These are phyloP conservation scores for Chlorella sp. DNA, from an alignment of 139 green algal species.

Conservation along the genomic window DNA sequence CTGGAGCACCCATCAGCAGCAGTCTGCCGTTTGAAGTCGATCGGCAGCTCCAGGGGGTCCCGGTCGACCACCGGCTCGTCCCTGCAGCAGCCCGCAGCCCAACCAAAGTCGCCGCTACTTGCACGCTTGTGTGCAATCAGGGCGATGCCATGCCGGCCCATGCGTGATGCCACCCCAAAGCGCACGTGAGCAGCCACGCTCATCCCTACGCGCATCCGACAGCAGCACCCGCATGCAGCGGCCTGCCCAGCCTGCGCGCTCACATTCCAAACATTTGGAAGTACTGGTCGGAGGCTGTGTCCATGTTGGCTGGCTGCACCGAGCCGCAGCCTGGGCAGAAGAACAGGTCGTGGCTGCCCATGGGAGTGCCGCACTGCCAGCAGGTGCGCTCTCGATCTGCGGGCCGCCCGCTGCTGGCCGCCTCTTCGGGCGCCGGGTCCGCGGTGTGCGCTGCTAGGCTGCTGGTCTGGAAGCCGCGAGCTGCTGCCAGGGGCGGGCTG, in stretches of 20 bases:
- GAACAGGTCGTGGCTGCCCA: neutral
- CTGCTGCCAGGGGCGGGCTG: neutral
- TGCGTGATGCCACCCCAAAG: too few species aligned
- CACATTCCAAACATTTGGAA: slow-evolving; percentile 50
- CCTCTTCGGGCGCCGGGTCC: neutral
- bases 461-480: neutral
- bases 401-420: neutral
- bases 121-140: too few species aligned
- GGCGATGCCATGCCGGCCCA: too few species aligned
- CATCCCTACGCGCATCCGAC: too few species aligned
- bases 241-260: slow-evolving; percentile 1
- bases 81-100: too few species aligned
- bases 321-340: slow-evolving; percentile 18
- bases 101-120: too few species aligned
- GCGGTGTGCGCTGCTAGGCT: neutral
- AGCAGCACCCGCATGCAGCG: too few species aligned
- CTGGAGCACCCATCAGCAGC: too few species aligned
- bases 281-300: slow-evolving; percentile 14
- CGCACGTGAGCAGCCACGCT: too few species aligned
- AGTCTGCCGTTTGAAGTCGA: too few species aligned
- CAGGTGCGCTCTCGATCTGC: slow-evolving; percentile 23
- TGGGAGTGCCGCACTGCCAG: slow-evolving; percentile 34
- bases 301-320: slow-evolving; percentile 2
- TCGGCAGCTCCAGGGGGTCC: too few species aligned
- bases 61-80: too few species aligned